Conservation (phyloP, 2,329 filamentous ascomycete genomes). For the Aspergillus melleus region DNA sequence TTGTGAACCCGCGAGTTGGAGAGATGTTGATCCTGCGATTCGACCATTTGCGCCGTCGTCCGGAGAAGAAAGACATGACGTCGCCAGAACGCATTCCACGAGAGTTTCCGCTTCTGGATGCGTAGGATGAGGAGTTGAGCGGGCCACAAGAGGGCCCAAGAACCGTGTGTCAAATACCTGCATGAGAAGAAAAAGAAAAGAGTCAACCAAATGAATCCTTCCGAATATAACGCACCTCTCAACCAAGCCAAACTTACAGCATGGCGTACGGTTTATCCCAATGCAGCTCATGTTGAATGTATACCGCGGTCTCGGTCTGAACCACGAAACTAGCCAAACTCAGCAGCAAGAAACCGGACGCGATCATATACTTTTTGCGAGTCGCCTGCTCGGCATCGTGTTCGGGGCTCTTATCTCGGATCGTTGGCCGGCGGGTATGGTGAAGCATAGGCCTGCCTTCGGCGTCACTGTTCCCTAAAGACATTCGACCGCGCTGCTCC, state of each 20-base stretch:
- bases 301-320: constrained; percentile 92
- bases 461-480: constrained; percentile 29
- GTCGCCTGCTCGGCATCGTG: constrained; percentile 64
- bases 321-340: constrained; percentile 86
- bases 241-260: constrained; percentile 60
- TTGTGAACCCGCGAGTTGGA: constrained; percentile 35
- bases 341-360: constrained; percentile 76
- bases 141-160: constrained; percentile 89
- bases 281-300: constrained; percentile 86
- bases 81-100: constrained; percentile 86
- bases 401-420: constrained; percentile 77
- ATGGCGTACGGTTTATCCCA: constrained; percentile 99
- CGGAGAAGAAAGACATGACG: constrained; percentile 64
- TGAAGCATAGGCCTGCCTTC: constrained; percentile 41
- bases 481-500: constrained; percentile 41
- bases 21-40: constrained; percentile 72
- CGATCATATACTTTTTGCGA: constrained; percentile 81
- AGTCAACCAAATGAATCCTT: not conserved
- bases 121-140: constrained; percentile 77
- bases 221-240: not conserved
- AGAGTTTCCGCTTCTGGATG: constrained; percentile 72
- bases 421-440: constrained; percentile 61
- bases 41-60: constrained; percentile 79
- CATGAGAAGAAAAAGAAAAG: not conserved
- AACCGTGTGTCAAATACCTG: constrained; percentile 87